Evolutionary conservation across 352 stramenopile species (phyloP).

Genomic region (Pythium sukuiense): DNA sequence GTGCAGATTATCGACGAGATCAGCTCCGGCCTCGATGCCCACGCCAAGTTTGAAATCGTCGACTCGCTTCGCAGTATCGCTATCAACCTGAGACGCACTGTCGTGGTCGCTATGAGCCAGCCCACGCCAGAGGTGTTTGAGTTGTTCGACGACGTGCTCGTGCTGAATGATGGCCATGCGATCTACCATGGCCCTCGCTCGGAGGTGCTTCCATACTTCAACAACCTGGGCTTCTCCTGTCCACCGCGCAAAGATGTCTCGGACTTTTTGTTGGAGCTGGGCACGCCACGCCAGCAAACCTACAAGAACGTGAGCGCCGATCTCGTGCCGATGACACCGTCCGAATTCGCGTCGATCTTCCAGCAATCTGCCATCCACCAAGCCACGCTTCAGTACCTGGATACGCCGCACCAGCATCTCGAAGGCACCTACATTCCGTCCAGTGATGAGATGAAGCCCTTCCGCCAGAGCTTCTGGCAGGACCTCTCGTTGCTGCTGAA

Average conservation of each 20-base stretch:
- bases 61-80: constrained; percentile 63
- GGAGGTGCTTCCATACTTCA: constrained; percentile 50
- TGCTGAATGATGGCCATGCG: constrained; percentile 51
- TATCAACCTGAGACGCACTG: constrained; percentile 43
- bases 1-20: constrained; percentile 87
- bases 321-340: constrained; percentile 19
- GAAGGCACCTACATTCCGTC: constrained; percentile 7
- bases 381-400: constrained; percentile 41
- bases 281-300: constrained; percentile 32
- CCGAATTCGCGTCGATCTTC: constrained; percentile 57
- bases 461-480: constrained; percentile 51
- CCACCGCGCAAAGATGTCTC: constrained; percentile 32
- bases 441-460: constrained; percentile 29
- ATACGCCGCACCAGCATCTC: constrained; percentile 24
- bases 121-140: constrained; percentile 51
- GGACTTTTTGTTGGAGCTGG: constrained; percentile 39
- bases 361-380: constrained; percentile 52
- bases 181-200: constrained; percentile 55
- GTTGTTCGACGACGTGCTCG: constrained; percentile 54
- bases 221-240: constrained; percentile 46
- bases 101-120: constrained; percentile 48
- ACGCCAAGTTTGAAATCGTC: constrained; percentile 89
- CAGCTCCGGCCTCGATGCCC: constrained; percentile 83
- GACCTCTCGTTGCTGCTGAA: constrained; percentile 44
- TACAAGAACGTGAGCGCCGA: constrained; percentile 31